Evolutionary conservation across 169 alveolate genomes (phyloP).

Genomic region (Eimeria falciformis): DNA sequence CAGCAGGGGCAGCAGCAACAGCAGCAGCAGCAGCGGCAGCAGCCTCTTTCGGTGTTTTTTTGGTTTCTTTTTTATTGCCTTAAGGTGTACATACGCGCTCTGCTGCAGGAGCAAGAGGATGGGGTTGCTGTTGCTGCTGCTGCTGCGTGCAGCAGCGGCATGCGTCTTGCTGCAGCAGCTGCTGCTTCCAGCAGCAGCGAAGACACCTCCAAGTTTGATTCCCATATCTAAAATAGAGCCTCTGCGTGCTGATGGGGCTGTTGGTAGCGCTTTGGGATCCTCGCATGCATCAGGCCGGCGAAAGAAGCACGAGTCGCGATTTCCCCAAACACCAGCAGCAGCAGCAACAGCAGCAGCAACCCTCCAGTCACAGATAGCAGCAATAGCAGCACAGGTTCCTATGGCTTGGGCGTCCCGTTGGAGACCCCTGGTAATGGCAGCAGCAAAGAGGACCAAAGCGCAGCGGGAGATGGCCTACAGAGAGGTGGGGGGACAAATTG

Average conservation of each 20-base stretch:
- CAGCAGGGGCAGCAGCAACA: background rate
- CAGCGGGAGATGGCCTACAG: background rate
- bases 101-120: background rate
- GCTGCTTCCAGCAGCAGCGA: background rate
- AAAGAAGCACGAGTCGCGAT: background rate
- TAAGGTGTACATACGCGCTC: background rate
- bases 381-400: background rate
- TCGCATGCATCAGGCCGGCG: background rate
- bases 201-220: background rate
- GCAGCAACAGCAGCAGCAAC: constrained; percentile 17
- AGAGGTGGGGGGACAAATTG: background rate
- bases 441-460: background rate
- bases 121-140: background rate
- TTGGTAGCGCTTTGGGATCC: background rate
- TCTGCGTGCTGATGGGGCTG: background rate
- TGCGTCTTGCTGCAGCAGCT: background rate
- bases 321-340: background rate
- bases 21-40: constrained; percentile 20
- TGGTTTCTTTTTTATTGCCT: background rate
- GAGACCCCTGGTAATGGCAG: background rate
- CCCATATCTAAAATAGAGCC: background rate
- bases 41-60: background rate
- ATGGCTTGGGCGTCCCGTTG: background rate
- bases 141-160: constrained; percentile 32
- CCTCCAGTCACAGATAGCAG: background rate